Percentiles rank a stretch among this genome's conserved stretches.
phyloP scores from a whole-genome alignment of 2,329 filamentous ascomycete genomes.

The Paecilomyces fulvus region DNA sequence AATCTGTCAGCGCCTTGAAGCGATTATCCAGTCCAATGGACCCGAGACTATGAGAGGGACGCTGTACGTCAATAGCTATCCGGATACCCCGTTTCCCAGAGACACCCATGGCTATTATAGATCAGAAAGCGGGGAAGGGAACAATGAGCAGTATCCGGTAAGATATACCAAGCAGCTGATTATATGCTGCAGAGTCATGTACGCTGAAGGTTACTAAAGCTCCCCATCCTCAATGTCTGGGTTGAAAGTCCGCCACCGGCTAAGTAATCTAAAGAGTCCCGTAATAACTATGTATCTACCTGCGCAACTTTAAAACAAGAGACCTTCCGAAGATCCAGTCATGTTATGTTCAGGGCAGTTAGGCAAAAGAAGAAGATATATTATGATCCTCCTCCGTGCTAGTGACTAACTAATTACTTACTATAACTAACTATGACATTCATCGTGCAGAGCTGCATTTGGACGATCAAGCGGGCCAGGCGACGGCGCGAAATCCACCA shows the following conservation, averaged over 20 bases:
- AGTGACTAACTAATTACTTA: background rate
- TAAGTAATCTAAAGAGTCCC: background rate
- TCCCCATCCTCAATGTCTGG: background rate
- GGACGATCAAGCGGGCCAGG: background rate
- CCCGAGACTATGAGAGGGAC: background rate
- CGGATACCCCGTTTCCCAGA: constrained; percentile 5
- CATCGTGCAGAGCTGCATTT: background rate
- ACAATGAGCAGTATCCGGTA: background rate
- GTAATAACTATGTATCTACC: background rate
- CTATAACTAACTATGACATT: background rate
- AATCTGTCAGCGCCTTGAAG: constrained; percentile 2
- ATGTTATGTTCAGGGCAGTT: no score
- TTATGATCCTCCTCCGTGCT: no score
- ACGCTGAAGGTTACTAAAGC: background rate
- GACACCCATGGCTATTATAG: constrained; percentile 1
- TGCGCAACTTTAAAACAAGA: background rate
- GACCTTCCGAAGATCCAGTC: no score
- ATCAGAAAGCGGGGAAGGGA: background rate
- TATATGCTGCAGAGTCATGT: background rate
- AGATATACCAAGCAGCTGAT: background rate
- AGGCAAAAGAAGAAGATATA: no score
- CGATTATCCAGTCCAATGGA: background rate
- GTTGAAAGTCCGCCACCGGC: background rate
- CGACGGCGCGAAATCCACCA: background rate
- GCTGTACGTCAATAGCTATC: constrained; percentile 10